A percentile compares a stretch with the other conserved stretches of the same genome.
Evolutionary conservation across 257 asterid genomes (phyloP).

Genomic region (Primulina tabacum): DNA sequence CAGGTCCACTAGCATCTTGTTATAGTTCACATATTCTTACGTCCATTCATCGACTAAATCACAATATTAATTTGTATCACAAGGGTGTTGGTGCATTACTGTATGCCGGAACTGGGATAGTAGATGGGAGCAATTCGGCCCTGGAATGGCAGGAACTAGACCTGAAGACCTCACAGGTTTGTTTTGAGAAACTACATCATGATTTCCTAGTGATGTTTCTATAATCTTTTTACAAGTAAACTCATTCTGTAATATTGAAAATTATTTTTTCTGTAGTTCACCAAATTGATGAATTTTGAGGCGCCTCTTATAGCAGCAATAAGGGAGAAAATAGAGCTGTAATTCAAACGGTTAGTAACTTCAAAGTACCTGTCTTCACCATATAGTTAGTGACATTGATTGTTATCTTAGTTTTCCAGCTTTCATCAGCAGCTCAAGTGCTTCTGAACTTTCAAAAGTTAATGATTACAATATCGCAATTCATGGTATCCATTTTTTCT

Average conservation of each 20-base stretch:
- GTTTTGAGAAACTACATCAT: conserved; percentile 9
- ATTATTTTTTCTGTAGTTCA: conserved; percentile 48
- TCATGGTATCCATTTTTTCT: neutral
- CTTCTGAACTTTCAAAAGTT: neutral
- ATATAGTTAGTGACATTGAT: too few relatives aligned
- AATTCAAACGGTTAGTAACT: conserved; percentile 34
- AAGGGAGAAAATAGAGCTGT: conserved; percentile 38
- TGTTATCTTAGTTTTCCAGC: too few relatives aligned
- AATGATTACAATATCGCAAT: neutral
- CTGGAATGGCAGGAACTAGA: conserved; percentile 89
- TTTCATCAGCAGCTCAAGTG: neutral
- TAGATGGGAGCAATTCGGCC: conserved; percentile 77
- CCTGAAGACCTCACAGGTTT: conserved; percentile 95
- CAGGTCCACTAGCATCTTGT: conserved; percentile 3
- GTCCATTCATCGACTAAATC: conserved; percentile 13
- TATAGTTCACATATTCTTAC: neutral
- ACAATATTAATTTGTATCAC: conserved; percentile 16
- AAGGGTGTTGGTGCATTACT: conserved; percentile 80
- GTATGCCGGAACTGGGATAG: conserved; percentile 91
- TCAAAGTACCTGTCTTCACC: neutral
- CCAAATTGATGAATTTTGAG: conserved; percentile 79
- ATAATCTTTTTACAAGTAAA: neutral
- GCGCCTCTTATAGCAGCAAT: conserved; percentile 47
- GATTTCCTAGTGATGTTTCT: neutral
- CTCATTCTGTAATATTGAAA: neutral